Conservation (phyloP, 495 filamentous ascomycete species). For the Tuber magnatum region DNA sequence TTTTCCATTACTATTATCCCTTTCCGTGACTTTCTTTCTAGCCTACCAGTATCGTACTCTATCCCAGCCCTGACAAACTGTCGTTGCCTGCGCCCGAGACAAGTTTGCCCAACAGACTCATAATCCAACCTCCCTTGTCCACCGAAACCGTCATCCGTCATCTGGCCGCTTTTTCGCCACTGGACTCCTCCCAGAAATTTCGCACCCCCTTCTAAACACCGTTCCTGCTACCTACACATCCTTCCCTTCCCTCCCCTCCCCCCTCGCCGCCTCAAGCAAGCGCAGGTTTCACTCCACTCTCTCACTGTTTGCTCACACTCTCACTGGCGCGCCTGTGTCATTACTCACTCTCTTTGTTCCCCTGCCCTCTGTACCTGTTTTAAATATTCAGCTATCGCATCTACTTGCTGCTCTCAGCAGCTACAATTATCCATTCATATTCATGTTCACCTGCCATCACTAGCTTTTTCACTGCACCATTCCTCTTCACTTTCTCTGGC, state of each 20-base stretch:
- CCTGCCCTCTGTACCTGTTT: slow-evolving; percentile 25
- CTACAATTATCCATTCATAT: slow-evolving; percentile 32
- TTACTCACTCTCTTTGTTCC: slow-evolving; percentile 32
- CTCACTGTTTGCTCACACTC: slow-evolving; percentile 29
- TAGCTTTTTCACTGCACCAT: not conserved
- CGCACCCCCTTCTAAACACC: not conserved
- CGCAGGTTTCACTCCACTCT: slow-evolving; percentile 23
- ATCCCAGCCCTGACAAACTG: slow-evolving; percentile 16
- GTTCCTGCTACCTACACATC: slow-evolving; percentile 14
- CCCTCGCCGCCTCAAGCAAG: slow-evolving; percentile 14
- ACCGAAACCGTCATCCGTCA: slow-evolving; percentile 31
- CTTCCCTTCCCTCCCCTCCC: slow-evolving; percentile 9
- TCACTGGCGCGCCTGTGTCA: slow-evolving; percentile 23
- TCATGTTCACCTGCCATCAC: slow-evolving; percentile 1
- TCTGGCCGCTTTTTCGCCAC: slow-evolving; percentile 25
- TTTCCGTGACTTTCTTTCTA: slow-evolving; percentile 9
- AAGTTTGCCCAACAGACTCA: slow-evolving; percentile 29
- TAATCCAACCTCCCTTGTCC: slow-evolving; percentile 30
- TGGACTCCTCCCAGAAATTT: slow-evolving; percentile 21
- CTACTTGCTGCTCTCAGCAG: slow-evolving; percentile 39
- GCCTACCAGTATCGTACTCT: slow-evolving; percentile 3
- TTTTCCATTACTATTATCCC: not conserved
- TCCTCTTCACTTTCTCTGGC: not conserved
- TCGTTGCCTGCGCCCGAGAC: slow-evolving; percentile 33
- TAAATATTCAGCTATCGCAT: slow-evolving; percentile 39